Conservation (phyloP, 768 basidiomycete species). For the Podaxis pistillaris region DNA sequence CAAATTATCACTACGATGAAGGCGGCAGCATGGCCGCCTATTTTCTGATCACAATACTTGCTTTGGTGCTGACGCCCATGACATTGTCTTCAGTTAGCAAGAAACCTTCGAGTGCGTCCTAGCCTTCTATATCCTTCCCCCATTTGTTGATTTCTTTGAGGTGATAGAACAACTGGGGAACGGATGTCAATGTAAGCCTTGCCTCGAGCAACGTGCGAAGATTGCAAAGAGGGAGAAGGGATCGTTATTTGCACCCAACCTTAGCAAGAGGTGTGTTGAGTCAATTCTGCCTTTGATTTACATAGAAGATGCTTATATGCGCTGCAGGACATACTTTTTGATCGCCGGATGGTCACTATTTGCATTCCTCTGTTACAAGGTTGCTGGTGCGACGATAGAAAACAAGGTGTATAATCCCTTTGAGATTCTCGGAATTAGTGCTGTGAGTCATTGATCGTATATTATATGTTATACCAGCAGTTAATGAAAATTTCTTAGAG, state of each 20-base stretch:
- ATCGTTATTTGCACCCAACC: slow-evolving; percentile 45
- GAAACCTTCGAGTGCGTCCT: slow-evolving; percentile 42
- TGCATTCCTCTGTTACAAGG: slow-evolving; percentile 65
- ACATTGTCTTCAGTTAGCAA: slow-evolving; percentile 52
- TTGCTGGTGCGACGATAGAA: slow-evolving; percentile 54
- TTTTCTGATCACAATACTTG: slow-evolving; percentile 88
- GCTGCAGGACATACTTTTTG: slow-evolving; percentile 55
- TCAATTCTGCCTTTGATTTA: not conserved
- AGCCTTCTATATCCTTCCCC: not conserved
- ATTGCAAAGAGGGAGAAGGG: slow-evolving; percentile 41
- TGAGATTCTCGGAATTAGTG: slow-evolving; percentile 79
- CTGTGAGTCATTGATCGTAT: slow-evolving; percentile 41
- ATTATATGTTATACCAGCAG: not conserved
- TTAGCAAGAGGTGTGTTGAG: slow-evolving; percentile 49
- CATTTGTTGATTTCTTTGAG: slow-evolving; percentile 10
- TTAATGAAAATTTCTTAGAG: slow-evolving; percentile 39
- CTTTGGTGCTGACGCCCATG: slow-evolving; percentile 77
- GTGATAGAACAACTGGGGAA: slow-evolving; percentile 27
- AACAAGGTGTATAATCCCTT: slow-evolving; percentile 89
- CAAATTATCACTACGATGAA: slow-evolving; percentile 85
- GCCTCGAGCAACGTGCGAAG: slow-evolving; percentile 51
- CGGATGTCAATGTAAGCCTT: slow-evolving; percentile 64
- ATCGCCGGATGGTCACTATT: slow-evolving; percentile 74
- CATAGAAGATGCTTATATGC: slow-evolving; percentile 7
- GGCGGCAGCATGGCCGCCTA: slow-evolving; percentile 84